Conservation (phyloP, 371 early-diverging fungal genomes). For the Saksenaea oblongispora region DNA sequence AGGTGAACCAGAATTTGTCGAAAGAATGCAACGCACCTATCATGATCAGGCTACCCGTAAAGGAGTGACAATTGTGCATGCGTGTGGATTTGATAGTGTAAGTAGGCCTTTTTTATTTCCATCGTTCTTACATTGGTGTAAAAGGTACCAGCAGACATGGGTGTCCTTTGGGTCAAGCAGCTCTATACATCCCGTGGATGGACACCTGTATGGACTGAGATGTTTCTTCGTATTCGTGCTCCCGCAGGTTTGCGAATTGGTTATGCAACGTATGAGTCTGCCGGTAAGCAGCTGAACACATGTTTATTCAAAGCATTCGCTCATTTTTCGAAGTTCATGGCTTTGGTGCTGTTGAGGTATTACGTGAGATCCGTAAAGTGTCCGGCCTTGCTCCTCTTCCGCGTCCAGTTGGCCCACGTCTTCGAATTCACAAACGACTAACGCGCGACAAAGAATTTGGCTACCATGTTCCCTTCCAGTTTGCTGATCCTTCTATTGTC, state of each 20-base stretch:
- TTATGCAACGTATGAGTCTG: conserved; percentile 65
- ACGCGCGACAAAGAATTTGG: conserved; percentile 52
- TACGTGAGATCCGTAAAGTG: conserved; percentile 57
- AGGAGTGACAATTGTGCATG: conserved; percentile 73
- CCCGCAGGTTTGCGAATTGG: conserved; percentile 54
- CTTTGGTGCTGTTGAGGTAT: conserved; percentile 49
- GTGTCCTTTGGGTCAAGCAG: conserved; percentile 57
- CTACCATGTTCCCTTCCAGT: conserved; percentile 60
- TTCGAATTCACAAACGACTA: conserved; percentile 43
- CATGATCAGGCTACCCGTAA: conserved; percentile 70
- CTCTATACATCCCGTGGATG: conserved; percentile 43
- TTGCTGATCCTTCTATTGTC: conserved; percentile 62
- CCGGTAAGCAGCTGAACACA: conserved; percentile 27
- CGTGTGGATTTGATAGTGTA: conserved; percentile 91
- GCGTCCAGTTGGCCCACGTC: conserved; percentile 36
- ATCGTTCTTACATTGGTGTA: neutral
- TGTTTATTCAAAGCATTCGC: neutral
- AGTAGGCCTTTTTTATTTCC: conserved; percentile 9
- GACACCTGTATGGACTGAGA: conserved; percentile 59
- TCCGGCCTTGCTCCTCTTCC: conserved; percentile 51
- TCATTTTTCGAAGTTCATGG: conserved; percentile 48
- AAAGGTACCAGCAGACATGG: conserved; percentile 64
- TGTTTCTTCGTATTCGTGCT: conserved; percentile 56
- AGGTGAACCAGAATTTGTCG: conserved; percentile 79
- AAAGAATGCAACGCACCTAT: conserved; percentile 70